Conservation (phyloP, 805 yeast genomes). For the Kurtzmaniella cleridarum region DNA sequence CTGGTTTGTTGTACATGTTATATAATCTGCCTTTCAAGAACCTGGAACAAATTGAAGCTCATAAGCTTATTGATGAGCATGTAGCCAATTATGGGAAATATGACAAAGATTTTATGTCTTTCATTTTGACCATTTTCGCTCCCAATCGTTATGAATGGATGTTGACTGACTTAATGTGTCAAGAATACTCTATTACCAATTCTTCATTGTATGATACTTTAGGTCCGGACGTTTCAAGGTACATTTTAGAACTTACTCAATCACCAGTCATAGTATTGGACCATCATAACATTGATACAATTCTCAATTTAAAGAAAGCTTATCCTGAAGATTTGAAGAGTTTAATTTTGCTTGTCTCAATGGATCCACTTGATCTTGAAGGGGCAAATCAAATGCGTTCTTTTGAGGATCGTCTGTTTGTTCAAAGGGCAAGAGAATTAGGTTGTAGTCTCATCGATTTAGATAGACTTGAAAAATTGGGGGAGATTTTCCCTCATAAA, state of each 20-base stretch:
- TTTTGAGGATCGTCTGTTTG: conserved; percentile 1
- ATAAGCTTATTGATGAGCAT: conserved; percentile 26
- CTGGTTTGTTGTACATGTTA: conserved; percentile 43
- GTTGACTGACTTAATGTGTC: conserved; percentile 10
- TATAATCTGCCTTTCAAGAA: conserved; percentile 16
- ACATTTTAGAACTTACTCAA: conserved; percentile 14
- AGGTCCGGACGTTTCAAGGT: conserved; percentile 14
- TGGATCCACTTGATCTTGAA: conserved; percentile 18
- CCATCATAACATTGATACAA: conserved; percentile 11
- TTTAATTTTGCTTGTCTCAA: conserved; percentile 18
- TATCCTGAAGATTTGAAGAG: conserved; percentile 11
- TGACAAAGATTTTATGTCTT: conserved; percentile 12
- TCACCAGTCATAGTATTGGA: conserved; percentile 14
- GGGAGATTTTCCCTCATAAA: conserved; percentile 21
- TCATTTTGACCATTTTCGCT: conserved; percentile 14
- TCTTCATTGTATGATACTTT: conserved; percentile 18
- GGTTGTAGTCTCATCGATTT: conserved; percentile 25
- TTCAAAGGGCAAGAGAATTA: conserved; percentile 14
- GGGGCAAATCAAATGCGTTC: conserved; percentile 2
- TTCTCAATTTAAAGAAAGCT: conserved; percentile 10
- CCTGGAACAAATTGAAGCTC: conserved; percentile 15
- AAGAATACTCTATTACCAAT: conserved; percentile 13
- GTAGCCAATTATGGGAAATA: conserved; percentile 18
- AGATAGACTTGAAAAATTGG: conserved; percentile 26
- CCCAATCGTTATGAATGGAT: conserved; percentile 14